These are phyloP conservation scores for Grifola frondosa DNA, from an alignment of 1,284 basidiomycete species.

Conservation along the genomic window DNA sequence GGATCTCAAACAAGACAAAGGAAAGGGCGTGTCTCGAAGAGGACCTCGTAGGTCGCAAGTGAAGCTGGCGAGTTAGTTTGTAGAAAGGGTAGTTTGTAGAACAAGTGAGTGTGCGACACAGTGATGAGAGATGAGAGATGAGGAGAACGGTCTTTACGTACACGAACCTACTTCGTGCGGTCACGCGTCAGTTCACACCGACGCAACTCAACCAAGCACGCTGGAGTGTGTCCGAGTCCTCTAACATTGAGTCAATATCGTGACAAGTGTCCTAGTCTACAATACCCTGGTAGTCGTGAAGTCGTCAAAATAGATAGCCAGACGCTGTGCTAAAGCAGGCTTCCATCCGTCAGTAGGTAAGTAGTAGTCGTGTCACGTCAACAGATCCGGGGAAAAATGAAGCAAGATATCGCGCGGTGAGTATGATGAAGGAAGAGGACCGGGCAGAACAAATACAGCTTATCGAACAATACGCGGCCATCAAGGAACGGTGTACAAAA, in stretches of 20 bases:
- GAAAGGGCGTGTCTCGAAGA: background rate
- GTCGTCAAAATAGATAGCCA: slow-evolving; percentile 20
- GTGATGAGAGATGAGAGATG: too few relatives aligned
- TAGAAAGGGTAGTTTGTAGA: too few relatives aligned
- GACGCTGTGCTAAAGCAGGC: slow-evolving; percentile 24
- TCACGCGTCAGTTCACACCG: too few relatives aligned
- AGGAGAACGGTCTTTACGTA: too few relatives aligned
- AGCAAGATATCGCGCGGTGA: slow-evolving; percentile 11
- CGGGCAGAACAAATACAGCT: slow-evolving; percentile 20
- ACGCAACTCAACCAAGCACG: too few relatives aligned
- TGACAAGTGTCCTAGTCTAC: too few relatives aligned
- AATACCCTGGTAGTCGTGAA: slow-evolving; percentile 20
- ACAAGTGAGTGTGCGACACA: too few relatives aligned
- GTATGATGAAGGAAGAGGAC: slow-evolving; percentile 15
- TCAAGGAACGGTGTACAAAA: slow-evolving; percentile 19
- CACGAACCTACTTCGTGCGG: too few relatives aligned
- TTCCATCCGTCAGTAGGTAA: slow-evolving; percentile 26
- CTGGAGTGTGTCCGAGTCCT: too few relatives aligned
- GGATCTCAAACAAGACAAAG: background rate
- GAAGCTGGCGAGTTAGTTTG: too few relatives aligned
- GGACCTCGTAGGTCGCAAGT: too few relatives aligned
- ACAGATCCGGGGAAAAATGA: slow-evolving; percentile 1
- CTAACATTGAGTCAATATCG: too few relatives aligned
- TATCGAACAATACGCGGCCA: slow-evolving; percentile 21
- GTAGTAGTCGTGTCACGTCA: slow-evolving; percentile 15